Base-by-base conservation (phyloP, 2,329 filamentous ascomycete genomes). In the Fusarium mundagurra region DNA sequence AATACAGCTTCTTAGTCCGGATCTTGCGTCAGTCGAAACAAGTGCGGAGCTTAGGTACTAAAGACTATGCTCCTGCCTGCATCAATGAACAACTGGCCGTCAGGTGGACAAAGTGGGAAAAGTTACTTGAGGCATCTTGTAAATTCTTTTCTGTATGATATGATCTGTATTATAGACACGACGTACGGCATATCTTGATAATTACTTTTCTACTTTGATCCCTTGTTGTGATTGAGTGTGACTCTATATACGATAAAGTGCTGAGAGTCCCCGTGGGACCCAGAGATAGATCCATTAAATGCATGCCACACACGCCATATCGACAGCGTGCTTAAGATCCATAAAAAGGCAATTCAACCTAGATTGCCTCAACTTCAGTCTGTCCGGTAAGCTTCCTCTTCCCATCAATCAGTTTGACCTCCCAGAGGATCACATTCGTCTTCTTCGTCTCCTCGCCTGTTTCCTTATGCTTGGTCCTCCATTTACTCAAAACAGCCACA, bases 301-400 rank as follows among this genome's bases (percentile, higher is more conserved):
- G n/a, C 6, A 20, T 12, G 31, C 17, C 9, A 53, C 3, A 4
- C 1, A 11, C 8, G 17, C 8, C 31, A 16, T 8, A 1, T 18
- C 3, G 11, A n/a, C 11, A 9, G 22, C 0, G 8, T 14, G 17
- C 3, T 11, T 2, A 8, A 24, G 3, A n/a, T 6, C n/a, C 3
- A 16, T 6, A 8, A 6, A 11, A 14, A 4, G 8, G 12, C 17
- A 6, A 6, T 20, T 0, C 2, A 8, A 20, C 6, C 11, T 53
- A 53, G 3, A 8, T 53, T 20, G 18, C 31, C 18, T 53, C 50
- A 0, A 36, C 50, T 18, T 53, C 50, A 9, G 50, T 53, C 9
- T 53, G 17, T 5, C 33, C 50, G 2, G 33, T 27, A 27, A 53
- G 31, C 18, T 36, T 53, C 3, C 33, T 8, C 50, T 53, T 22